Conservation (phyloP, 2,329 filamentous ascomycete genomes). For the Colletotrichum paranaense region DNA sequence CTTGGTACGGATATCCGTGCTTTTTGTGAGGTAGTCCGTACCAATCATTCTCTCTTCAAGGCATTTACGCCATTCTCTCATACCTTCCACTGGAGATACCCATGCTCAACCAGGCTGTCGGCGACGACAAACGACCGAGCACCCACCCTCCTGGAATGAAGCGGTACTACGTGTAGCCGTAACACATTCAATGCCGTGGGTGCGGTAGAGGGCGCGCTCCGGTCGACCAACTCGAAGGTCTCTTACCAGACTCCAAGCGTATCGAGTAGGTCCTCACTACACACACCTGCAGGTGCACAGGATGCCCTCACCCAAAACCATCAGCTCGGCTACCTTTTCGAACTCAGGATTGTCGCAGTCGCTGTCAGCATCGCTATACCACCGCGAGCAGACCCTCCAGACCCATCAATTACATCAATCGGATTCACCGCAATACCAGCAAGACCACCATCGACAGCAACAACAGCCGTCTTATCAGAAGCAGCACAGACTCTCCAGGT, state of each 20-base stretch:
- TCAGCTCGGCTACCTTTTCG: neutral
- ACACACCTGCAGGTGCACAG: conserved; percentile 13
- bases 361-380: neutral
- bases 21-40: neutral
- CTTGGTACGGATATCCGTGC: too few relatives aligned
- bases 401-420: neutral
- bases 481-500: conserved; percentile 30
- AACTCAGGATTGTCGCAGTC: conserved; percentile 11
- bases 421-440: neutral
- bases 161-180: neutral
- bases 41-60: neutral
- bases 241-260: neutral
- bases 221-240: neutral
- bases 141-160: conserved; percentile 3
- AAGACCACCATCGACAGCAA: neutral
- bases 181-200: neutral
- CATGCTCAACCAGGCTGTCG: neutral
- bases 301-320: conserved; percentile 22
- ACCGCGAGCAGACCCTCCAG: neutral
- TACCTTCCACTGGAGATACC: neutral
- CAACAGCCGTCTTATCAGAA: conserved; percentile 5
- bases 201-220: neutral
- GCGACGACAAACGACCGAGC: neutral
- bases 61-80: neutral
- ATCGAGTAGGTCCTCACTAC: neutral